phyloP scores from a whole-genome alignment of 2,329 filamentous ascomycete genomes.

The Pleoardoris graminearum region DNA sequence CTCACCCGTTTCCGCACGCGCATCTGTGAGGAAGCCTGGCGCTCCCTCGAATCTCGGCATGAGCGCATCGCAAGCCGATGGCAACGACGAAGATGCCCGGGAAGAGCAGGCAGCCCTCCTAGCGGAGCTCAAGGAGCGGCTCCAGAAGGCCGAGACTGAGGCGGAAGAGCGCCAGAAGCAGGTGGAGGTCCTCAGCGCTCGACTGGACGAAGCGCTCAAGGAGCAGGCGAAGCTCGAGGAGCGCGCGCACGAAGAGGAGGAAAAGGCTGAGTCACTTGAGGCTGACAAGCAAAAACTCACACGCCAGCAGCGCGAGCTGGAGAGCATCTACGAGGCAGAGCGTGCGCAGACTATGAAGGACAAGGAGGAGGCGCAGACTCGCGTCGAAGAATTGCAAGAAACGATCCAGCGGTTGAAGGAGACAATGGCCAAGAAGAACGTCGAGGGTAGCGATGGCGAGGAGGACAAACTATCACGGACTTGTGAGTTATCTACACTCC shows the following conservation, averaged over 20 bases:
- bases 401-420: conserved; percentile 93
- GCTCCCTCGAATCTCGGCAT: conserved; percentile 39
- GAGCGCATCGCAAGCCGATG: conserved; percentile 41
- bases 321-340: conserved; percentile 90
- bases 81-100: conserved; percentile 65
- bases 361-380: conserved; percentile 81
- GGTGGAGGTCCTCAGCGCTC: conserved; percentile 78
- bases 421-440: conserved; percentile 74
- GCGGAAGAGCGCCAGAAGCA: conserved; percentile 84
- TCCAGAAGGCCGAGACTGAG: conserved; percentile 76
- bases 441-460: conserved; percentile 54
- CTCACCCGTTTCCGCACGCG: conserved; percentile 45
- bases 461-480: conserved; percentile 57
- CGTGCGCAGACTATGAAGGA: conserved; percentile 85
- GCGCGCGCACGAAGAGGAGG: conserved; percentile 80
- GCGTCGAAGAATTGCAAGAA: conserved; percentile 87
- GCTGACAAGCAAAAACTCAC: conserved; percentile 84
- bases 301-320: conserved; percentile 85
- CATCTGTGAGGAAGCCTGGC: conserved; percentile 43
- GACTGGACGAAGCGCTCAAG: conserved; percentile 79
- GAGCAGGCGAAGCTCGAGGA: conserved; percentile 90
- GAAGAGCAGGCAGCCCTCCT: conserved; percentile 78
- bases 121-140: conserved; percentile 80
- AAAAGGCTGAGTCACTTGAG: conserved; percentile 76
- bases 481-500: conserved; percentile 36